Evolutionary conservation across 345 rosid genomes (phyloP), one percentile per base, ranked within the genome.

Genomic region (Eutrema japonicum): DNA sequence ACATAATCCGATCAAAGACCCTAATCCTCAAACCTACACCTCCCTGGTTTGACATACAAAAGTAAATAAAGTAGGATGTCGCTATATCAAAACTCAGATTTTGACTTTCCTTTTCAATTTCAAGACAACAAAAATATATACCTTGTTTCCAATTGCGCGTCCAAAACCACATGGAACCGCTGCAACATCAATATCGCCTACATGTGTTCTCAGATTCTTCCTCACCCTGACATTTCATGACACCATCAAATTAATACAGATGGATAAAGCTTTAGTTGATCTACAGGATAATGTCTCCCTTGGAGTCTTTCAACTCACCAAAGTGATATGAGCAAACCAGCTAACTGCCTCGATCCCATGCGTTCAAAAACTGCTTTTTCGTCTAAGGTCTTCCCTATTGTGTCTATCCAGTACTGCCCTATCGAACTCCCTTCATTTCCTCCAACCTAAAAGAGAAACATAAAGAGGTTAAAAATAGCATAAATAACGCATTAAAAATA

Each of bases 111-210:
- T 58, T 70, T 37, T 22, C 14, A 38, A 26, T 35, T 43, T 6
- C 13, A 41, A 32, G 40, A 41, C 16, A 58, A 1, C 55, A 0
- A 45, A 45, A 32, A 26, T 58, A 40, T 66, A 26, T 66, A 95
- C 98, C 96, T 96, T 96, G 70, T 96, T 96, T 37, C 99, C 99
- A 81, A 96, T 90, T 70, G 99, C 98, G 18, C 96, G 97, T 67
- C 98, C 99, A 70, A 96, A 92, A 64, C 99, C 99, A 77, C 98
- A 96, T 12, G 99, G 89, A 77, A 96, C 99, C 18, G 99, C 99
- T 42, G 87, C 97, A 64, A 91, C 97, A 85, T 96, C 99, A 75
- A 89, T 88, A 60, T 96, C 99, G 7, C 98, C 99, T 45, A 88
- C 98, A 57, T 92, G 92, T 61, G 85, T 83, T 82, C 99, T 85